A percentile compares a stretch with the other conserved stretches of the same genome.
These are phyloP conservation scores for Cymbopogon flexuosus DNA, from an alignment of 202 grass and related monocot genomes.

Conservation along the genomic window DNA sequence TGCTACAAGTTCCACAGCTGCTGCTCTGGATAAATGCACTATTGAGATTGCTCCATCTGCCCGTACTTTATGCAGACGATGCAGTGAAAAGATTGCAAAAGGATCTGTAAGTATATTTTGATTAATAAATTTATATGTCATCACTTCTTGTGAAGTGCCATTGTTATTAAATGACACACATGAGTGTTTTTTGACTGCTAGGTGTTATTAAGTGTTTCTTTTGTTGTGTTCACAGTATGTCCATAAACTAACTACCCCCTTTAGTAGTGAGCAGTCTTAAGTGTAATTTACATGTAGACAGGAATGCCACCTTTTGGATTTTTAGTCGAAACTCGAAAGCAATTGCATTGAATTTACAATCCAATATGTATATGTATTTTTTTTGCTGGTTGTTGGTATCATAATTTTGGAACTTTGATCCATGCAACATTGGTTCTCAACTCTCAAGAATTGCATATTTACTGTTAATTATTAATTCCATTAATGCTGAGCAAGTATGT, in stretches of 20 bases:
- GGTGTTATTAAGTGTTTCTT: background rate
- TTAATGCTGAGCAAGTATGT: constrained; percentile 1
- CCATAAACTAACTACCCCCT: background rate
- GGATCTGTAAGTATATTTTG: constrained; percentile 58
- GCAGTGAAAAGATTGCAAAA: constrained; percentile 82
- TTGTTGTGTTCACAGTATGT: background rate
- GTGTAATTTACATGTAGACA: background rate
- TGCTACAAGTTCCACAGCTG: constrained; percentile 34
- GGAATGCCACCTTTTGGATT: background rate
- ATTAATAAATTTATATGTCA: constrained; percentile 24
- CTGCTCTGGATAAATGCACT: constrained; percentile 51
- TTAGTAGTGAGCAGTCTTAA: background rate
- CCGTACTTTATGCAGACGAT: constrained; percentile 69
- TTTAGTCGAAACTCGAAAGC: background rate
- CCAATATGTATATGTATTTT: background rate
- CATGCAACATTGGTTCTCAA: background rate
- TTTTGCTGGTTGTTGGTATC: background rate
- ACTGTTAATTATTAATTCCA: constrained; percentile 13
- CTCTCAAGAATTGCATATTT: constrained; percentile 4
- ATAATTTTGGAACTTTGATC: background rate
- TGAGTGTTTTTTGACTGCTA: background rate
- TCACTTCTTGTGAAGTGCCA: constrained; percentile 7
- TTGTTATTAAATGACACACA: background rate
- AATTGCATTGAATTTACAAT: background rate
- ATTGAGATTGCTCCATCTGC: constrained; percentile 81